These are phyloP conservation scores for Geranium rotundifolium DNA, from an alignment of 345 rosid species.

Conservation along the genomic window DNA sequence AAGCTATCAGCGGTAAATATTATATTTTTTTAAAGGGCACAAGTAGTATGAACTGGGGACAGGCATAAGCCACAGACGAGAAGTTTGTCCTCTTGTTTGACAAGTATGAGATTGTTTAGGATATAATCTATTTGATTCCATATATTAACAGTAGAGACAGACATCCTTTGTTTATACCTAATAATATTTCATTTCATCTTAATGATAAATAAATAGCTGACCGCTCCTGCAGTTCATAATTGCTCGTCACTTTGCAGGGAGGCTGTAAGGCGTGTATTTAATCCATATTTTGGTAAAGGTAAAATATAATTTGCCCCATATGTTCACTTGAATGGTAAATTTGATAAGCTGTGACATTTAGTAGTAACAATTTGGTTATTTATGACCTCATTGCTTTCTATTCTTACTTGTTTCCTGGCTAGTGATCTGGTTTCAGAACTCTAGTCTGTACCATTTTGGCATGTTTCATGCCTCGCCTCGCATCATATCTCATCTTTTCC, in stretches of 20 bases:
- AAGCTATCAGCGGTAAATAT: too few species aligned
- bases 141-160: too few species aligned
- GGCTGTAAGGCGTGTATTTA: slow-evolving; percentile 44
- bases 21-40: too few species aligned
- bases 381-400: slow-evolving; percentile 4
- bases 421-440: slow-evolving; percentile 97
- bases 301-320: slow-evolving; percentile 16
- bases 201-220: too few species aligned
- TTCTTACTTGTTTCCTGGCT: slow-evolving; percentile 17
- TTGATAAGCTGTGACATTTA: background rate
- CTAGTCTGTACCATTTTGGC: slow-evolving; percentile 73
- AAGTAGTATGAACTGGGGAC: too few species aligned
- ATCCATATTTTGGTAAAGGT: slow-evolving; percentile 60
- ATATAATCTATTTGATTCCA: too few species aligned
- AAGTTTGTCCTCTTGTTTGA: too few species aligned
- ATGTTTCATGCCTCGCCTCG: slow-evolving; percentile 91
- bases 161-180: too few species aligned
- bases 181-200: too few species aligned
- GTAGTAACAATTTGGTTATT: background rate
- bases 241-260: slow-evolving; percentile 31
- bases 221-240: background rate
- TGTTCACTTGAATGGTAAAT: background rate
- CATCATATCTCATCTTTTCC: slow-evolving; percentile 69
- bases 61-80: too few species aligned
- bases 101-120: too few species aligned